Percentiles rank a stretch among this genome's conserved stretches.
Evolutionary conservation across 192 early-diverging fungal genomes (phyloP).

Genomic region (Podila horticola): DNA sequence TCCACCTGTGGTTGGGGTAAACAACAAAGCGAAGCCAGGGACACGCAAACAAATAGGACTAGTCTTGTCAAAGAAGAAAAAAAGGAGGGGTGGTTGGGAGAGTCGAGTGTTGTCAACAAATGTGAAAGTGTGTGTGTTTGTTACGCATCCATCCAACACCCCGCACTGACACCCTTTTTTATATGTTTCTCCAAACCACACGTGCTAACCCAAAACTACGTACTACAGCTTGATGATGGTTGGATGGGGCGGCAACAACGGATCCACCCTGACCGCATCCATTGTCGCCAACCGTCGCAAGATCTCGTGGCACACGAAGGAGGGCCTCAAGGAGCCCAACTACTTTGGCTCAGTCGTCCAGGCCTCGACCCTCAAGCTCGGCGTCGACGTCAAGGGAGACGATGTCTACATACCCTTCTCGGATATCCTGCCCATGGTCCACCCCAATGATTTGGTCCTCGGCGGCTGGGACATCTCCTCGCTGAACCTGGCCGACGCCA

Average conservation of each 20-base stretch:
- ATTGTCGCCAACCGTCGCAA: constrained; percentile 93
- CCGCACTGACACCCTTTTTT: too few species aligned
- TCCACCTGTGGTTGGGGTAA: too few species aligned
- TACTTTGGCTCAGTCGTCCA: constrained; percentile 98
- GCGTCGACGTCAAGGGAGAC: constrained; percentile 82
- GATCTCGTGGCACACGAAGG: constrained; percentile 93
- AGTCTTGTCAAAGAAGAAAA: too few species aligned
- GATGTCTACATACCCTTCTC: constrained; percentile 96
- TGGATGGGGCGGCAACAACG: constrained; percentile 99
- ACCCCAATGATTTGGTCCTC: constrained; percentile 96
- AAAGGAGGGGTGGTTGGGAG: too few species aligned
- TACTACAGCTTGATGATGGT: constrained; percentile 93
- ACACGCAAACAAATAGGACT: too few species aligned
- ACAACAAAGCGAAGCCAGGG: too few species aligned
- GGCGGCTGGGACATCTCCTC: constrained; percentile 98
- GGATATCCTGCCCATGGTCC: constrained; percentile 94
- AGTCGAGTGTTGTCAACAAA: too few species aligned
- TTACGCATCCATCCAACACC: too few species aligned
- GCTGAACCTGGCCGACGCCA: constrained; percentile 87
- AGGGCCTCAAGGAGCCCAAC: constrained; percentile 91
- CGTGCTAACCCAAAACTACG: neutral
- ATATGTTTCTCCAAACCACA: too few species aligned
- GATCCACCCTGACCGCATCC: constrained; percentile 95
- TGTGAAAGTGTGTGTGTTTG: too few species aligned
- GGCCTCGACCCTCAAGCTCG: constrained; percentile 96